These are phyloP conservation scores for Boletales sp. DNA, from an alignment of 768 basidiomycete genomes.

Conservation along the genomic window DNA sequence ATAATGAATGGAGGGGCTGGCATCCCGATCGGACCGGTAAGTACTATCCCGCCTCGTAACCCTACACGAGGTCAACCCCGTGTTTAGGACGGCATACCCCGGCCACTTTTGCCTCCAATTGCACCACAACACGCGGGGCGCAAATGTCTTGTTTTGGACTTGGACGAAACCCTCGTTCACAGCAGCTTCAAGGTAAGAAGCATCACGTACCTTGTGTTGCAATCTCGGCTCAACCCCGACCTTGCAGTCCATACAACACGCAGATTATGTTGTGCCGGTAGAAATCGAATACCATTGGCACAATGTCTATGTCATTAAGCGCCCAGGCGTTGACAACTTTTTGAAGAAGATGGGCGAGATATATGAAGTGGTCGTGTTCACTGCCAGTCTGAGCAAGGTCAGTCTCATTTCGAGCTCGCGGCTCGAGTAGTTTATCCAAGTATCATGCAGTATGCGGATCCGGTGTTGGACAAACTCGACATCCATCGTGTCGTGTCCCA, in stretches of 20 bases:
- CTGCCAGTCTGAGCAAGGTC: slow-evolving; percentile 96
- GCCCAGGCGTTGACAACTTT: slow-evolving; percentile 97
- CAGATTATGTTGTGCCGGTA: slow-evolving; percentile 98
- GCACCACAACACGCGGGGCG: slow-evolving; percentile 76
- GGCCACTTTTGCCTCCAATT: slow-evolving; percentile 85
- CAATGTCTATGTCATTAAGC: slow-evolving; percentile 98
- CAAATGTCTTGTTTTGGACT: slow-evolving; percentile 94
- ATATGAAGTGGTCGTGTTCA: slow-evolving; percentile 97
- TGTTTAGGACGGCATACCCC: slow-evolving; percentile 75
- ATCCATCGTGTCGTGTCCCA: slow-evolving; percentile 89
- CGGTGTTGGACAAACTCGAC: slow-evolving; percentile 96
- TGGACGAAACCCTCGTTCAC: slow-evolving; percentile 96
- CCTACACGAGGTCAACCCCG: slow-evolving; percentile 3
- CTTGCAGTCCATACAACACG: slow-evolving; percentile 81
- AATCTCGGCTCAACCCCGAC: slow-evolving; percentile 7
- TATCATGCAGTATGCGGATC: slow-evolving; percentile 84
- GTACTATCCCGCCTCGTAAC: slow-evolving; percentile 27
- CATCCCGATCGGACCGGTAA: slow-evolving; percentile 88
- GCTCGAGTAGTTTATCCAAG: slow-evolving; percentile 5
- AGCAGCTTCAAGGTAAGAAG: slow-evolving; percentile 90
- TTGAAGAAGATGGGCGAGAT: slow-evolving; percentile 98
- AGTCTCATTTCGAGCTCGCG: slow-evolving; percentile 18
- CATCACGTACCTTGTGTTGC: not conserved
- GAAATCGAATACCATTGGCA: slow-evolving; percentile 99
- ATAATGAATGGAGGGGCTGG: slow-evolving; percentile 92